Evolutionary conservation across 2,329 filamentous ascomycete species (phyloP), one percentile per base, ranked within the genome.

Genomic region (Byssochlamys sp.): DNA sequence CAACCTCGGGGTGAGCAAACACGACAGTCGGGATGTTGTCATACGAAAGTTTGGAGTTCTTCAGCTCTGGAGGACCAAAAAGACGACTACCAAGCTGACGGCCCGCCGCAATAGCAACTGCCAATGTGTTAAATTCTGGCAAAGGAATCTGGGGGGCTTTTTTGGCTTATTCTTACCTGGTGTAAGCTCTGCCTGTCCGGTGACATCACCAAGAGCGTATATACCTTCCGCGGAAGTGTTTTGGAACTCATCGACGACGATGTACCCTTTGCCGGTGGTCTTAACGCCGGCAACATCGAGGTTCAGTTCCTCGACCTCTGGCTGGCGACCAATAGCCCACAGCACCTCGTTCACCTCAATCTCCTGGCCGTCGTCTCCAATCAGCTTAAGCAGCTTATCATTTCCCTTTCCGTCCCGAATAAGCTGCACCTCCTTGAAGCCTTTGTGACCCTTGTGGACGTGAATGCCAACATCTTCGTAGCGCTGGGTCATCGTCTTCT

Each of bases 11-110:
- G 63, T 80, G 78, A 1, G 78, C 70, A 65, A 81, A 80, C 53
- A 81, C 74, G n/a, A 80, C 78, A 1, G 78, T 78, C 7, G 78
- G 78, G 58, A 81, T 77, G 63, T 77, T 75, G n/a, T 75, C 72
- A 64, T 81, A 80, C 25, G 74, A 72, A 29, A 80, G 70, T 57
- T 76, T 74, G 53, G 76, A 68, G 27, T 69, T 65, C 55, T 76
- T 74, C 55, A 77, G 65, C 57, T 78, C 71, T 2, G 72, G 65
- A 2, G 75, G 73, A 2, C 78, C 78, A 59, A 81, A 81, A 31
- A 81, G 69, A 35, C 78, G 78, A 65, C 74, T 79, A 31, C 75
- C 72, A 3, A 80, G 75, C 58, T 77, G 75, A 28, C 78, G 75
- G 53, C 78, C 78, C 49, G 78, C 78, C 48, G 78, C 78, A 60